Evolutionary conservation across 148 eudicot species (phyloP), one percentile per base, ranked within the genome.

Genomic region (Amaranthus hypochondriacus): DNA sequence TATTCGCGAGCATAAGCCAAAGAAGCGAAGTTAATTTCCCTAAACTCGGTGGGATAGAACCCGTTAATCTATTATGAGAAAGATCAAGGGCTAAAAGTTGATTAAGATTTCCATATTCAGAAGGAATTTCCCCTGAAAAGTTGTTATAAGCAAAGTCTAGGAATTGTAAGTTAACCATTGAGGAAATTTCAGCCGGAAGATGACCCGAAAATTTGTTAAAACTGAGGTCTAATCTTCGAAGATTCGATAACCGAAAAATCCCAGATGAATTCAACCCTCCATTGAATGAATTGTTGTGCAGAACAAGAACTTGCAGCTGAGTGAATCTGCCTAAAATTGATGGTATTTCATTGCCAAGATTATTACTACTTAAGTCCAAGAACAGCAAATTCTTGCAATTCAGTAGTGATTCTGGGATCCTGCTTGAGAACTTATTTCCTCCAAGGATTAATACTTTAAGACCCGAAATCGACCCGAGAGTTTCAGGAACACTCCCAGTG

Each of bases 1-100:
- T 95, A 79, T 88, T 89, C 9, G 92, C 96, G 42, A 95, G 87
- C 99, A 95, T 95, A 48, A 95, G 81, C 99, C 99, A 95, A 28
- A 95, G 77, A 48, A 95, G 89, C 6, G 96, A 90, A 44, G 70
- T 87, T 46, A 95, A 68, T 9, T 92, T 90, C 44, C 97, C 99
- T 2, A 95, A 73, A 67, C 82, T 80, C 61, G 86, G 70, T 6
- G 99, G 99, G 56, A 95, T 89, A 51, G 87, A 69, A 9, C 97
- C 97, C 8, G 75, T 81, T 28, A 95, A 74, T 52, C 12, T 77
- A 74, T 95, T 95, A 83, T 57, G 84, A 15, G 97, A 92, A 47
- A 95, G 88, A 82, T 95, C 99, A 56, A 95, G 92, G 14, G 90
- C 89, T 79, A 92, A 94, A 65, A 95, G 87, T 9, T 66, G 72